Evolutionary conservation across 768 basidiomycete species (phyloP).

Genomic region (Phanerochaete carnosa): DNA sequence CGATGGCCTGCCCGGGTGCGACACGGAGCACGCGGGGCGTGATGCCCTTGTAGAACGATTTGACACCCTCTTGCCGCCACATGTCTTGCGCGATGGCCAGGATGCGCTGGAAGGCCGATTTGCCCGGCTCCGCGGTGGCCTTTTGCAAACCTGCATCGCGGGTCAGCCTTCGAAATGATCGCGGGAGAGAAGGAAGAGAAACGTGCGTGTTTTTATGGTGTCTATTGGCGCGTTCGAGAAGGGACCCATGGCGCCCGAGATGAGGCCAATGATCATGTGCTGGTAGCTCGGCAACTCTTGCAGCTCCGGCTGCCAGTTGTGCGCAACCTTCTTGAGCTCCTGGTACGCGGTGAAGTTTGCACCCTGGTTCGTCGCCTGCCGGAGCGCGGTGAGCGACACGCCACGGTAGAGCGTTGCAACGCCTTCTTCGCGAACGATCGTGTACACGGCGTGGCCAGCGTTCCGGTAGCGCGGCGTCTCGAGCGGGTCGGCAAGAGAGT

Average conservation of each 20-base stretch:
- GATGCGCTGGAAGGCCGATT: slow-evolving; percentile 78
- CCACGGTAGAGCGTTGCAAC: slow-evolving; percentile 83
- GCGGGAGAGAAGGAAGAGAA: not conserved
- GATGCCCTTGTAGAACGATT: slow-evolving; percentile 97
- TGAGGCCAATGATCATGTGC: slow-evolving; percentile 90
- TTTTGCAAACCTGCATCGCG: slow-evolving; percentile 72
- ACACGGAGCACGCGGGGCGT: slow-evolving; percentile 95
- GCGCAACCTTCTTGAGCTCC: slow-evolving; percentile 85
- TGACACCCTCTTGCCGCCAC: slow-evolving; percentile 87
- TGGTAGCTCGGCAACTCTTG: slow-evolving; percentile 88
- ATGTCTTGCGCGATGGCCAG: slow-evolving; percentile 81
- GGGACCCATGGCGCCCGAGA: slow-evolving; percentile 97
- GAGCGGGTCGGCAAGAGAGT: slow-evolving; percentile 93
- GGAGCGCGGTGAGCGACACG: slow-evolving; percentile 86
- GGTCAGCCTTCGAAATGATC: not conserved
- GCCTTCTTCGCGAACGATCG: slow-evolving; percentile 92
- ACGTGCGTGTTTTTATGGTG: slow-evolving; percentile 90
- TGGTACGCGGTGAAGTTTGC: slow-evolving; percentile 99
- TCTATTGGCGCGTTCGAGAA: slow-evolving; percentile 97
- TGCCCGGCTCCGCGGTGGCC: slow-evolving; percentile 66
- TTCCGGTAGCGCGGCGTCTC: slow-evolving; percentile 94
- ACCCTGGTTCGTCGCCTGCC: slow-evolving; percentile 99
- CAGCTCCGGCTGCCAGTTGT: slow-evolving; percentile 74
- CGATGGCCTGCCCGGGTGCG: slow-evolving; percentile 95
- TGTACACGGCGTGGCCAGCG: slow-evolving; percentile 94